A percentile compares a stretch with the other conserved stretches of the same genome.
Evolutionary conservation across 495 filamentous ascomycete genomes (phyloP).

Genomic region (Viridothelium virens): DNA sequence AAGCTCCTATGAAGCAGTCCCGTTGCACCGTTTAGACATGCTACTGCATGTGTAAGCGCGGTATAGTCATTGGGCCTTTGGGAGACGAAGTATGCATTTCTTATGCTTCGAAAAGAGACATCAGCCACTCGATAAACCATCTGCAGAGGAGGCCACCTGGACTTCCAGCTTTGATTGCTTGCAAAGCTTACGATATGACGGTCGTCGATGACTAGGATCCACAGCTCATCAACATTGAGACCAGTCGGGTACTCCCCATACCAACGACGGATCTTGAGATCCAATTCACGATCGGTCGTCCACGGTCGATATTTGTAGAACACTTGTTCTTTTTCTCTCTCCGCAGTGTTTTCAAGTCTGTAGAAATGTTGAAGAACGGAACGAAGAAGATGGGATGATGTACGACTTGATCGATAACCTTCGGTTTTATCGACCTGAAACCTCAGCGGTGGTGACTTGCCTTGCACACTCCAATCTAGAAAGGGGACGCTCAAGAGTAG

Average conservation of each 20-base stretch:
- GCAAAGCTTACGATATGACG: constrained; percentile 36
- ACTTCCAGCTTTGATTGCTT: constrained; percentile 39
- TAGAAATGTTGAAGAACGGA: constrained; percentile 37
- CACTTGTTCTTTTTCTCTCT: constrained; percentile 34
- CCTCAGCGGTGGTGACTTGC: constrained; percentile 30
- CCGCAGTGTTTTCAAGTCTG: constrained; percentile 35
- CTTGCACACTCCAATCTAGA: constrained; percentile 34
- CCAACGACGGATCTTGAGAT: constrained; percentile 37
- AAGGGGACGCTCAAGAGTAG: constrained; percentile 36
- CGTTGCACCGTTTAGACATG: constrained; percentile 31
- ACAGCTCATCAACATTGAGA: constrained; percentile 38
- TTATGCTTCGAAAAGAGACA: constrained; percentile 34
- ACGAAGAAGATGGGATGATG: constrained; percentile 30
- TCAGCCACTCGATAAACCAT: constrained; percentile 34
- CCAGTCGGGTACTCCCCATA: constrained; percentile 36
- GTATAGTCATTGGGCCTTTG: constrained; percentile 30
- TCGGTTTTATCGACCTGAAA: constrained; percentile 36
- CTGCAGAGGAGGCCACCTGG: constrained; percentile 35
- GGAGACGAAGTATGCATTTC: constrained; percentile 30
- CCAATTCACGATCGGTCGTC: constrained; percentile 33
- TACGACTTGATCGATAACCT: constrained; percentile 32
- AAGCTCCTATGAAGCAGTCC: constrained; percentile 36
- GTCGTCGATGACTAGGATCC: constrained; percentile 34
- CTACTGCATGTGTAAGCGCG: constrained; percentile 30
- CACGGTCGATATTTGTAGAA: constrained; percentile 36